These are phyloP conservation scores for Neurospora sublineolata DNA, from an alignment of 495 filamentous ascomycete genomes.

Conservation along the genomic window DNA sequence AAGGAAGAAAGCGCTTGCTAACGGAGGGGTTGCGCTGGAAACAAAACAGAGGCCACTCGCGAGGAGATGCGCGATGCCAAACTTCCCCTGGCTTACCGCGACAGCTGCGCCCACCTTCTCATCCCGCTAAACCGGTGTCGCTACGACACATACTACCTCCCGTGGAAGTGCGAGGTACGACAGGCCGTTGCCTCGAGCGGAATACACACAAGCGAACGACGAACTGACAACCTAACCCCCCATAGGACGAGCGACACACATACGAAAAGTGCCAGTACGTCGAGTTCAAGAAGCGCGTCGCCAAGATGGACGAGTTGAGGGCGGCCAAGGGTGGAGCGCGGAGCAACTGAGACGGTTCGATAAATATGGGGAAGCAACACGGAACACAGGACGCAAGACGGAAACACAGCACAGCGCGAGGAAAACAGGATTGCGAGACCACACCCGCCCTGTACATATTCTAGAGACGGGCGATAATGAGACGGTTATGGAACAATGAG, in stretches of 20 bases:
- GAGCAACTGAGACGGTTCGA: conserved; percentile 64
- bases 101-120: conserved; percentile 85
- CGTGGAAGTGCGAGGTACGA: conserved; percentile 95
- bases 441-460: neutral
- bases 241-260: conserved; percentile 80
- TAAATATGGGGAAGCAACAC: neutral
- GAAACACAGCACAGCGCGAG: neutral
- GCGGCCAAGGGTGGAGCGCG: conserved; percentile 74
- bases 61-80: conserved; percentile 87
- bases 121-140: conserved; percentile 95
- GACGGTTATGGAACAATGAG: neutral
- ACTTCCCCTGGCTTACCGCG: conserved; percentile 81
- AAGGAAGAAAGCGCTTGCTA: neutral
- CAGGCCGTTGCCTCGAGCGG: neutral
- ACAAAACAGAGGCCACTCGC: conserved; percentile 52
- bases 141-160: conserved; percentile 80
- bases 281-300: conserved; percentile 95
- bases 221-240: neutral
- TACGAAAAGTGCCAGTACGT: conserved; percentile 99
- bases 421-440: neutral
- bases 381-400: neutral
- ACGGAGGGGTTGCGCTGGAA: neutral
- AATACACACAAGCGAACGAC: neutral
- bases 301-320: conserved; percentile 94
- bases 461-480: neutral